Percentiles rank a stretch among this genome's conserved stretches.
These are phyloP conservation scores for Malus orientalis DNA, from an alignment of 306 rosid species.

Conservation along the genomic window DNA sequence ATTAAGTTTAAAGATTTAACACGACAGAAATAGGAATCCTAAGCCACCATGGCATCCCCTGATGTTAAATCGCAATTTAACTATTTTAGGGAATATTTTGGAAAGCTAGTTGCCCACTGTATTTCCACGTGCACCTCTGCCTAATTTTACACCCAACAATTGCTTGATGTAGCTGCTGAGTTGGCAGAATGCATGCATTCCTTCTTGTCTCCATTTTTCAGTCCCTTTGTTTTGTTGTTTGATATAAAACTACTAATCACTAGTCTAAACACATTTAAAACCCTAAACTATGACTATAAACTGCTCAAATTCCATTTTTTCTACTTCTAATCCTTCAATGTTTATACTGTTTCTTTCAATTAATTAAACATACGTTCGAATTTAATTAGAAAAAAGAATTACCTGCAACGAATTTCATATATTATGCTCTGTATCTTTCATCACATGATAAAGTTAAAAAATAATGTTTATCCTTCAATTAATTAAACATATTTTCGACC, in stretches of 20 bases:
- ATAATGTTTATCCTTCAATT: neutral
- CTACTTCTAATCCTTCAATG: neutral
- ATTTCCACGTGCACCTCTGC: conserved; percentile 11
- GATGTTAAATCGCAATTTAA: neutral
- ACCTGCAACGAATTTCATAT: too few species aligned
- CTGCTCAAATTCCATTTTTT: neutral
- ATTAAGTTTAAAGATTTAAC: neutral
- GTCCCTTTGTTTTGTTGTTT: neutral
- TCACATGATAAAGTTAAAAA: too few species aligned
- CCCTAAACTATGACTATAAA: neutral
- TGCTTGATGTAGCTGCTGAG: neutral
- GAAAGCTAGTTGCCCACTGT: conserved; percentile 29
- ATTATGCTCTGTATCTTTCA: too few species aligned
- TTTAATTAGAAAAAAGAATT: too few species aligned
- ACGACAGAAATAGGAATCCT: neutral
- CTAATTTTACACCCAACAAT: neutral
- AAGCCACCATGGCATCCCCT: neutral
- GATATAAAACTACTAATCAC: neutral
- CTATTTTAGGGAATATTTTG: conserved; percentile 28
- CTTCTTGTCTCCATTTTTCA: neutral
- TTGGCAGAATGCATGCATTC: conserved; percentile 8
- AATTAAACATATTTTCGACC: too few species aligned
- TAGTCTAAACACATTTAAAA: neutral
- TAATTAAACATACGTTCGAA: too few species aligned
- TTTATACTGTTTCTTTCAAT: too few species aligned